Base-by-base conservation (phyloP, 202 grass and related monocot genomes). In the Bolboschoenoplectus hybrid region DNA sequence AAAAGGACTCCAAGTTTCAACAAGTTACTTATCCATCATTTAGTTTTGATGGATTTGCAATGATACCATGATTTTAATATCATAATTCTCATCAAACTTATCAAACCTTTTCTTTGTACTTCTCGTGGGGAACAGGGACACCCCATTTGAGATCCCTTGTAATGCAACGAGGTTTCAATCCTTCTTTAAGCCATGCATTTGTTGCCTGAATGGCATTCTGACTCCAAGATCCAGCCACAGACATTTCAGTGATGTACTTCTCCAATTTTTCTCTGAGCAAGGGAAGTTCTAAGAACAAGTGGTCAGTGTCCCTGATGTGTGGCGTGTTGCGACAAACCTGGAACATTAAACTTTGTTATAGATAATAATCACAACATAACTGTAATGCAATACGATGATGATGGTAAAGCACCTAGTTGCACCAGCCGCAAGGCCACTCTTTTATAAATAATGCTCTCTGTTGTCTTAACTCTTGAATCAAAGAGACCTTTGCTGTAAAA, bases 141-240 rank as follows among this genome's bases (percentile, higher is more conserved):
- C 93, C 97, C 97, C 97, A 99, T 87, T 97, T 99, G 82, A 99
- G 93, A 91, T 97, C 97, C 90, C 97, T 92, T 72, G 97, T 99
- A 72, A 99, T 99, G 76, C 97, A 99, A 53, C 93, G 92, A 46
- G 86, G 76, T 81, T 91, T 96, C 74, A 99, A 82, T 81, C 97
- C 97, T 93, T 99, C 95, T 87, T 97, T 97, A 76, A 99, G 90
- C 97, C 97, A 99, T 62, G 97, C 97, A 41, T 99, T 92, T 87
- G 97, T 99, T 86, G 97, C 89, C 88, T 97, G 93, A 86, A 97
- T 97, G 82, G 93, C 93, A 90, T 99, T 99, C 90, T 99, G 97
- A 87, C 97, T 97, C 95, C 95, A 97, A 77, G 49, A 34, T 56
- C 97, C 93, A 90, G 92, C 83, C 72, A 99, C 90, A 20, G 97